Base-by-base conservation (phyloP, 352 stramenopile genomes). In the Globisporangium ultimum region DNA sequence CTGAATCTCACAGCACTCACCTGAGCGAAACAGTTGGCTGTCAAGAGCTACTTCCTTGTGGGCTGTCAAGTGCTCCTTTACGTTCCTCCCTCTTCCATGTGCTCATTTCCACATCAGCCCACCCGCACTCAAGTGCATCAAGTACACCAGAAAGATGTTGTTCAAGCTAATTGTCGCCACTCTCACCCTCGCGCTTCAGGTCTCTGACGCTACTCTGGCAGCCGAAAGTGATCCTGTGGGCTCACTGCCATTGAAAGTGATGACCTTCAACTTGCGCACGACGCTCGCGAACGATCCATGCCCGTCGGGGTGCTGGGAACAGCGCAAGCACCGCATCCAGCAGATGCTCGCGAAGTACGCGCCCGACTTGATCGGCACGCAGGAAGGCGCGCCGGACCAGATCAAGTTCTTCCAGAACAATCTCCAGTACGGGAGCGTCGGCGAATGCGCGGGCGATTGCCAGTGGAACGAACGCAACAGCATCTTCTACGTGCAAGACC, bases 191-290 rank as follows among this genome's bases (percentile, higher is more conserved):
- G 17, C 48, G 1, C 18, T 53, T 22, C n/a, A 34, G 5, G 22
- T 52, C 15, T 24, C 15, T 13, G 13, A 21, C 15, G 15, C 14
- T 9, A 17, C 32, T 10, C 8, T 36, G 0, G 41, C 47, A 20
- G 34, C 11, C 15, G 55, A 36, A 10, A 36, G 28, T 5, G 28
- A 36, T 36, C 7, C 7, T 0, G 4, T 10, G 28, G 28, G 3
- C 8, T 36, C 28, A 5, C 28, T 50, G 42, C 3, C 20, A 2
- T 52, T 87, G 50, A 82, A 82, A 40, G 70, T 88, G 28, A 88
- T 88, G 78, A 88, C 72, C 55, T 87, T 91, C 57, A 91, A 91
- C 43, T 42, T 91, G 34, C 78, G 81, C 47, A 91, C 81, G 41
- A 79, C 78, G 15, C 60, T 83, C 12, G 81, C 81, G 14, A 79